phyloP scores from a whole-genome alignment of 768 basidiomycete species.

The Boletales sp. region DNA sequence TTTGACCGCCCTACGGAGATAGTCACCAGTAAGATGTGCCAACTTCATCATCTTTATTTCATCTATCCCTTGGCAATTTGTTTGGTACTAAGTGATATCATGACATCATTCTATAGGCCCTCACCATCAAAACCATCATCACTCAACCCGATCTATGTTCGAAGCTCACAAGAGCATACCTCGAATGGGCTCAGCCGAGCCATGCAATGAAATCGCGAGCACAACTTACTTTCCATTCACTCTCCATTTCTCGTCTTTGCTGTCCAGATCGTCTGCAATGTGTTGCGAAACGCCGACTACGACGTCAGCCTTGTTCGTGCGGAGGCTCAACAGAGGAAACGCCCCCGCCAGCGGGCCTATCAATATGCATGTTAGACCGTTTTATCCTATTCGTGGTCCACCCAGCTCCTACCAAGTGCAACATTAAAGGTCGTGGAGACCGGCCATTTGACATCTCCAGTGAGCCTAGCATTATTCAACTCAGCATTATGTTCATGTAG shows the following conservation, averaged over 20 bases:
- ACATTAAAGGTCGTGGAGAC: constrained; percentile 68
- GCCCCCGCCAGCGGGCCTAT: constrained; percentile 73
- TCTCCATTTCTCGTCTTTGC: constrained; percentile 68
- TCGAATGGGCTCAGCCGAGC: constrained; percentile 6
- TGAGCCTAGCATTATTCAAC: constrained; percentile 51
- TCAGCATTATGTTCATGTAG: not conserved
- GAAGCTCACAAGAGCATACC: constrained; percentile 33
- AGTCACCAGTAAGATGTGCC: too few relatives aligned
- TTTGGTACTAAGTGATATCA: too few relatives aligned
- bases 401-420: constrained; percentile 56
- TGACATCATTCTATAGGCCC: not conserved
- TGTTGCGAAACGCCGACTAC: constrained; percentile 74
- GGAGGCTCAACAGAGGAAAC: constrained; percentile 78
- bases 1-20: too few relatives aligned
- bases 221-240: constrained; percentile 66
- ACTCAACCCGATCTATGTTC: constrained; percentile 13
- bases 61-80: too few relatives aligned
- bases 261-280: constrained; percentile 64
- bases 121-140: not conserved
- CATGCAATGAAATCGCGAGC: not conserved
- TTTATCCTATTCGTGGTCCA: not conserved
- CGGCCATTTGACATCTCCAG: constrained; percentile 88
- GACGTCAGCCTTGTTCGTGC: constrained; percentile 96
- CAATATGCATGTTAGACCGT: constrained; percentile 4
- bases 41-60: too few relatives aligned